A percentile compares a stretch with the other conserved stretches of the same genome.
phyloP scores from a whole-genome alignment of 2,329 filamentous ascomycete species.

The Didymella arachidicola region DNA sequence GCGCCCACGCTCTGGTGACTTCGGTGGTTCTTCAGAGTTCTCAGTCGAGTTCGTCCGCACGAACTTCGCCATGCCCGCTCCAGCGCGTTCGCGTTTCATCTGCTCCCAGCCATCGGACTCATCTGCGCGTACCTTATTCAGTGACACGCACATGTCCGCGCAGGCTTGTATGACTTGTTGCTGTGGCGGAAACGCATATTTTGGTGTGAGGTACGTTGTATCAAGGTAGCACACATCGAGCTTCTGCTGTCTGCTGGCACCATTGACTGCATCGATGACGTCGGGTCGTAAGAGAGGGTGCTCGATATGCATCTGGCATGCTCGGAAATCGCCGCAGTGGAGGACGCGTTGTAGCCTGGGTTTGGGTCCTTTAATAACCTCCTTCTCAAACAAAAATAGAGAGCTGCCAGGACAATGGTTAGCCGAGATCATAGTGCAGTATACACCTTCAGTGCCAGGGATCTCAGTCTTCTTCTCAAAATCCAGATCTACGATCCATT shows the following conservation, averaged over 20 bases:
- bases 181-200: conserved; percentile 92
- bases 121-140: conserved; percentile 71
- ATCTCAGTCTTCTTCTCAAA: conserved; percentile 84
- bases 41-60: conserved; percentile 56
- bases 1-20: conserved; percentile 62
- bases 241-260: conserved; percentile 78
- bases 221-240: conserved; percentile 97
- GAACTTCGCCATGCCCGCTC: conserved; percentile 69
- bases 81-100: conserved; percentile 63
- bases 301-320: conserved; percentile 81
- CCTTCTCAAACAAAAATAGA: conserved; percentile 89
- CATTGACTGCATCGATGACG: conserved; percentile 71
- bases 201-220: conserved; percentile 94
- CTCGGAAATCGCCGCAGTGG: conserved; percentile 95
- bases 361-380: conserved; percentile 66
- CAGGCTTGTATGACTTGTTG: conserved; percentile 86
- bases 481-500: conserved; percentile 84
- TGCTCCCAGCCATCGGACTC: conserved; percentile 64
- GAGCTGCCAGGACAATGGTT: conserved; percentile 98
- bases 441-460: conserved; percentile 80
- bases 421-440: conserved; percentile 92
- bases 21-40: conserved; percentile 37
- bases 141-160: conserved; percentile 82
- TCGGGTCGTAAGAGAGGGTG: conserved; percentile 85
- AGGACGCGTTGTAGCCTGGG: conserved; percentile 77